These are phyloP conservation scores for Hypocreales sp. DNA, from an alignment of 2,329 filamentous ascomycete genomes.

Conservation along the genomic window DNA sequence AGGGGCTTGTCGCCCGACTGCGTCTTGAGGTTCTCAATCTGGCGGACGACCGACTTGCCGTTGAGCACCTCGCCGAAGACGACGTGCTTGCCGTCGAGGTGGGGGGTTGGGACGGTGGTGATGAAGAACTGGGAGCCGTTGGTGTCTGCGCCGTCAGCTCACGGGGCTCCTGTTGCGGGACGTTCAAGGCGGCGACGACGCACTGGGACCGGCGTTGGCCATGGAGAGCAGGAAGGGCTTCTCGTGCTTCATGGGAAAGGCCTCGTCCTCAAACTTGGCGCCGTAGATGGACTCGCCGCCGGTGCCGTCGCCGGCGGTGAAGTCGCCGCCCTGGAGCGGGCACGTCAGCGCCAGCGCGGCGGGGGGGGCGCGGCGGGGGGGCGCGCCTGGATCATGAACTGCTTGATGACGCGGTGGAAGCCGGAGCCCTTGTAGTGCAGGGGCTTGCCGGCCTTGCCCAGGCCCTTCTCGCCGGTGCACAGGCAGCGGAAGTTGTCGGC, in stretches of 20 bases:
- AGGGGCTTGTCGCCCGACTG: slow-evolving; percentile 62
- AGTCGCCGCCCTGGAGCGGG: slow-evolving; percentile 74
- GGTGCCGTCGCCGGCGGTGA: slow-evolving; percentile 86
- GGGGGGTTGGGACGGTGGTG: slow-evolving; percentile 87
- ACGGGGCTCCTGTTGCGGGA: too few relatives aligned
- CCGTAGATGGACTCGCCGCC: slow-evolving; percentile 96
- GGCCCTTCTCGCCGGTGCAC: slow-evolving; percentile 88
- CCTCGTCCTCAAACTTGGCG: slow-evolving; percentile 94
- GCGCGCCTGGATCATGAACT: slow-evolving; percentile 68
- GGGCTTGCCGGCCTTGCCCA: slow-evolving; percentile 65
- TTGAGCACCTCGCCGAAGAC: slow-evolving; percentile 91
- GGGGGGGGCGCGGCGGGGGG: not conserved
- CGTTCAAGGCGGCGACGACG: too few relatives aligned
- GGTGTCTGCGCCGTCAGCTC: slow-evolving; percentile 54
- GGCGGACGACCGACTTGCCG: slow-evolving; percentile 80
- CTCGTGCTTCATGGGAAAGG: slow-evolving; percentile 83
- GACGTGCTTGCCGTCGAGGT: slow-evolving; percentile 92
- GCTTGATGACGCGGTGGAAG: slow-evolving; percentile 96
- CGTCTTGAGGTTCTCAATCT: slow-evolving; percentile 74
- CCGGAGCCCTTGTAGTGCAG: slow-evolving; percentile 84
- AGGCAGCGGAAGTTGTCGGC: slow-evolving; percentile 91
- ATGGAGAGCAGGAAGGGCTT: slow-evolving; percentile 89
- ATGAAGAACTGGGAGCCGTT: slow-evolving; percentile 98
- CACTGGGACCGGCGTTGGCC: slow-evolving; percentile 91
- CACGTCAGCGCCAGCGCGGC: not conserved